Percentiles rank a stretch among this genome's conserved stretches.
Evolutionary conservation across 2,329 filamentous ascomycete genomes (phyloP).

Genomic region (Juglanconis oblonga): DNA sequence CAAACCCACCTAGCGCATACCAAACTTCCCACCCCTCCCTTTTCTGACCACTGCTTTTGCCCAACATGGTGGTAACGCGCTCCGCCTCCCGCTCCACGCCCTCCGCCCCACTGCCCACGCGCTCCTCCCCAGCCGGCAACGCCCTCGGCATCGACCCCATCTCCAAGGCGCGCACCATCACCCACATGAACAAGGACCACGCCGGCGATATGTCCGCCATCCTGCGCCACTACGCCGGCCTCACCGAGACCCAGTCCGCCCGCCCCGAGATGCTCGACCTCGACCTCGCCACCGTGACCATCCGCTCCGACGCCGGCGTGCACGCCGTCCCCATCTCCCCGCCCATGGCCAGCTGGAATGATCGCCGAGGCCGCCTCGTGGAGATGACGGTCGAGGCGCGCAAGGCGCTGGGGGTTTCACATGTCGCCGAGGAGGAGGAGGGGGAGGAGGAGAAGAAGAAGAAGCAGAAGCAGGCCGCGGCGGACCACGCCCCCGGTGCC

Average conservation of each 20-base stretch:
- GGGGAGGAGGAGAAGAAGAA: conserved; percentile 29
- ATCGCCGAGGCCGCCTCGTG: conserved; percentile 68
- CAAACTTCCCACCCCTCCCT: neutral
- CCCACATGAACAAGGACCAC: conserved; percentile 88
- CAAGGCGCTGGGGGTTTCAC: conserved; percentile 52
- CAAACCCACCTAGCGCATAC: neutral
- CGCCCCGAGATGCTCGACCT: conserved; percentile 61
- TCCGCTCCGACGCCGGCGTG: conserved; percentile 48
- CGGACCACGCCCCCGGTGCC: conserved; percentile 41
- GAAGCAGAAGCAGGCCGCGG: no score
- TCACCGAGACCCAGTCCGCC: conserved; percentile 40
- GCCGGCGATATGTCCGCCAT: conserved; percentile 70
- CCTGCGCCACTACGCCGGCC: conserved; percentile 66
- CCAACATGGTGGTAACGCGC: conserved; percentile 15
- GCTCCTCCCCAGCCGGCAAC: neutral
- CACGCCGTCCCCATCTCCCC: conserved; percentile 64
- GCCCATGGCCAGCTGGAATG: conserved; percentile 63
- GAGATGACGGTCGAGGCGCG: conserved; percentile 63
- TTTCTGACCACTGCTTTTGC: neutral
- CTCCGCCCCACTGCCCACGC: neutral
- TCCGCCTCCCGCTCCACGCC: conserved; percentile 10
- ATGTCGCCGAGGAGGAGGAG: conserved; percentile 20
- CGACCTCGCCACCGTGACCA: conserved; percentile 58
- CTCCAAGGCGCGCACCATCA: conserved; percentile 47
- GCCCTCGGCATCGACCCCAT: conserved; percentile 18